Conservation (phyloP, 208 protist species). For the Leishmania mexicana region DNA sequence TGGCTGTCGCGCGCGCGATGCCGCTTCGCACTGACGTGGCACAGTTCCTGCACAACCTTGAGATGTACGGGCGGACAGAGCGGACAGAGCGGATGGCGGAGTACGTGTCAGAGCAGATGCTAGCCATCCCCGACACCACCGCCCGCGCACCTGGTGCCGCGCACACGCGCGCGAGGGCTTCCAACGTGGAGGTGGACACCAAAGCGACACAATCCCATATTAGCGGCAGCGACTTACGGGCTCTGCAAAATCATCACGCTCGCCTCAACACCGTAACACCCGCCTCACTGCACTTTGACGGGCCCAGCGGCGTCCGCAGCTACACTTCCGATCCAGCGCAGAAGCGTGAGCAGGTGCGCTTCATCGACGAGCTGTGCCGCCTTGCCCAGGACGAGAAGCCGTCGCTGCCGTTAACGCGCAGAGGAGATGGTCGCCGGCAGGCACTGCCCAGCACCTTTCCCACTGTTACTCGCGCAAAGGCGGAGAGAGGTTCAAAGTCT, state of each 20-base stretch:
- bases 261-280: constrained; percentile 55
- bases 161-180: background rate
- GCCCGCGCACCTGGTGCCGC: background rate
- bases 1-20: constrained; percentile 72
- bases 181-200: background rate
- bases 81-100: constrained; percentile 57
- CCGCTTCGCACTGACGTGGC: constrained; percentile 39
- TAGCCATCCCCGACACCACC: constrained; percentile 11
- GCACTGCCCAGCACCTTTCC: background rate
- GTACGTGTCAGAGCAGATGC: constrained; percentile 63
- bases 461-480: background rate
- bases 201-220: background rate
- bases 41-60: constrained; percentile 71
- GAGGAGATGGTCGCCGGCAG: background rate
- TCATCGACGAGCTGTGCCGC: constrained; percentile 63
- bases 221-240: constrained; percentile 22
- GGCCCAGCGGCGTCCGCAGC: constrained; percentile 57
- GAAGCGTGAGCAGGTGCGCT: constrained; percentile 79
- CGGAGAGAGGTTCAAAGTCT: background rate
- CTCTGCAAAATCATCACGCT: constrained; percentile 31
- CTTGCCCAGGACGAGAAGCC: constrained; percentile 10
- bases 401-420: background rate
- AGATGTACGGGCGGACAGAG: constrained; percentile 79
- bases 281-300: constrained; percentile 54
- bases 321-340: constrained; percentile 74